Conservation (phyloP, 306 rosid species). For the Rosa multiflora region DNA sequence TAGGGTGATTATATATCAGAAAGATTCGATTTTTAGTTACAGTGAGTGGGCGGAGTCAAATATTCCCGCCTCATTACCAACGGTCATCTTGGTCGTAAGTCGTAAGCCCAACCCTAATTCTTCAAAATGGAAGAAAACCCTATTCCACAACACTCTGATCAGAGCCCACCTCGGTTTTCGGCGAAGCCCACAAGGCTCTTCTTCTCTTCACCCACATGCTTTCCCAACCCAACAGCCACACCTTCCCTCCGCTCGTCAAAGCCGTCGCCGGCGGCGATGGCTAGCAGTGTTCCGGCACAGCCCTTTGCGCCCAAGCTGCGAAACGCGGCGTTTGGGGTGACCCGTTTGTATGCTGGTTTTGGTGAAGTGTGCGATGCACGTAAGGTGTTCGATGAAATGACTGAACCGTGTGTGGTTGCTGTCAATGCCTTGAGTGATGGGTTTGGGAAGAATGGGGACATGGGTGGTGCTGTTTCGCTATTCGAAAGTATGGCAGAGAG, state of each 20-base stretch:
- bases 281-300: not conserved
- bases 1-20: too few relatives aligned
- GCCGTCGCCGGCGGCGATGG: slow-evolving; percentile 17
- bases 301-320: slow-evolving; percentile 57
- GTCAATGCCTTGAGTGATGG: slow-evolving; percentile 70
- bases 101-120: slow-evolving; percentile 14
- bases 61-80: slow-evolving; percentile 46
- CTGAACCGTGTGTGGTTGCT: slow-evolving; percentile 47
- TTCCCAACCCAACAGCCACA: slow-evolving; percentile 58
- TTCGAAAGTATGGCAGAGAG: too few relatives aligned
- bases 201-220: slow-evolving; percentile 72
- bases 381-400: slow-evolving; percentile 74
- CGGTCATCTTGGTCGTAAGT: slow-evolving; percentile 38
- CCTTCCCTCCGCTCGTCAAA: slow-evolving; percentile 69
- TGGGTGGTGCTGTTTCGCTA: too few relatives aligned
- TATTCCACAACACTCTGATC: slow-evolving; percentile 62
- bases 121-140: slow-evolving; percentile 58
- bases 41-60: too few relatives aligned
- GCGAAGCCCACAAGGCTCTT: slow-evolving; percentile 39
- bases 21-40: too few relatives aligned
- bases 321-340: slow-evolving; percentile 52
- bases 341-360: slow-evolving; percentile 41
- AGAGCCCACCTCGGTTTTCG: slow-evolving; percentile 47
- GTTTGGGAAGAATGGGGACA: too few relatives aligned
- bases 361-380: slow-evolving; percentile 37